Conservation (phyloP, 495 filamentous ascomycete genomes). For the Xylaria flabelliformis region DNA sequence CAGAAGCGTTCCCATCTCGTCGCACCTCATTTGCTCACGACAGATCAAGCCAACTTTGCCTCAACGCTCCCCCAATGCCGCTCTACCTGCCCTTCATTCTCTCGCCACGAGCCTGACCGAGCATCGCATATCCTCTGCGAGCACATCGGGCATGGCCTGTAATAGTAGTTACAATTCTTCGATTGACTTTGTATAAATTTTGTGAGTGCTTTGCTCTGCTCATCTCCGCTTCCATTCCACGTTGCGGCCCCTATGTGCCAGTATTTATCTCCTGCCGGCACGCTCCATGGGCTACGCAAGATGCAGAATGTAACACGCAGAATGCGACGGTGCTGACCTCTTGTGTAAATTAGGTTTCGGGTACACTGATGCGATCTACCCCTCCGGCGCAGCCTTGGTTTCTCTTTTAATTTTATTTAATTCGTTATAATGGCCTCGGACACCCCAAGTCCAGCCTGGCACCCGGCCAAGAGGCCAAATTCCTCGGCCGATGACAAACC, state of each 20-base stretch:
- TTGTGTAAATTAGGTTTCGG: neutral
- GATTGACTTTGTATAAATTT: constrained; percentile 27
- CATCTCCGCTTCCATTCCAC: constrained; percentile 6
- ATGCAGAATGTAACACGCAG: constrained; percentile 3
- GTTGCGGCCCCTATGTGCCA: neutral
- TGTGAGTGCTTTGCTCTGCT: constrained; percentile 15
- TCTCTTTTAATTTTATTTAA: constrained; percentile 41
- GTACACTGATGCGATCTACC: constrained; percentile 16
- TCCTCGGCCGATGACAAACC: constrained; percentile 38
- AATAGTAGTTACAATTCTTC: constrained; percentile 24
- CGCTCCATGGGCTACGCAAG: neutral
- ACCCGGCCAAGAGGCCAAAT: constrained; percentile 63
- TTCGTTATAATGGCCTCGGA: constrained; percentile 47
- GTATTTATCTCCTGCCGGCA: neutral
- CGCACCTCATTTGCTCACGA: constrained; percentile 18
- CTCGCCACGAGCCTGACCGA: neutral
- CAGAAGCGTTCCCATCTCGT: constrained; percentile 18
- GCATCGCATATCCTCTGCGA: constrained; percentile 19
- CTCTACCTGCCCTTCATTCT: neutral
- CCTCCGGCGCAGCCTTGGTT: constrained; percentile 27
- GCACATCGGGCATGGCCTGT: constrained; percentile 26
- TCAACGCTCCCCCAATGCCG: constrained; percentile 19
- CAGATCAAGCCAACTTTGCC: constrained; percentile 29
- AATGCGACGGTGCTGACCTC: constrained; percentile 10
- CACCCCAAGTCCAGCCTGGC: constrained; percentile 55